Conservation (phyloP, 2,329 filamentous ascomycete genomes). For the Colletotrichum sp. region DNA sequence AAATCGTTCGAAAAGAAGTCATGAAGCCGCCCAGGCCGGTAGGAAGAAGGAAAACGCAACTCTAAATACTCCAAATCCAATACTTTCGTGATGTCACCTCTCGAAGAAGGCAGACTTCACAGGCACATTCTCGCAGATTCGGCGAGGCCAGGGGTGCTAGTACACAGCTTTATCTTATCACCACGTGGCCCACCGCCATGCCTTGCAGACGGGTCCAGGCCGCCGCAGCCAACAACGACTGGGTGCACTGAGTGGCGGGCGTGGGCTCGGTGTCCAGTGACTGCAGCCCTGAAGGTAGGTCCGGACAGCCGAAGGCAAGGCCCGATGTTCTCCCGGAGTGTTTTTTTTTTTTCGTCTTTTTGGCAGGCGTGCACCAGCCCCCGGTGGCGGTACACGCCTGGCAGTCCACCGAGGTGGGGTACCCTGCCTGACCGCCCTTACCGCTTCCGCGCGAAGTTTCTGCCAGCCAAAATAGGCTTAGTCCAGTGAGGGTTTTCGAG, state of each 20-base stretch:
- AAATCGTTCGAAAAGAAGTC: background rate
- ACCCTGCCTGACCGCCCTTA: background rate
- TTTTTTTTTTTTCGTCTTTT: background rate
- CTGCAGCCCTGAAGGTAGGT: background rate
- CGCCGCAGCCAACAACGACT: background rate
- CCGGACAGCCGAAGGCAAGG: background rate
- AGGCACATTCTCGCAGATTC: slow-evolving; percentile 47
- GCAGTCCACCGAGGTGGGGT: background rate
- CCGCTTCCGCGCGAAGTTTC: background rate
- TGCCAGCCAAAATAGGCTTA: background rate
- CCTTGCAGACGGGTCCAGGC: background rate
- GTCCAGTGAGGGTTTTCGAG: background rate
- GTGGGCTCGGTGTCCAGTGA: background rate
- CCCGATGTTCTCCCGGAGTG: background rate
- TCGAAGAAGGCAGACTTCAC: slow-evolving; percentile 10
- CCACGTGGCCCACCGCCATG: slow-evolving; percentile 35
- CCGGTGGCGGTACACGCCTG: background rate
- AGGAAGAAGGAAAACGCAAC: background rate
- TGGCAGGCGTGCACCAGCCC: background rate
- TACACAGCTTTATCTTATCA: slow-evolving; percentile 29
- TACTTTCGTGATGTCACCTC: slow-evolving; percentile 5
- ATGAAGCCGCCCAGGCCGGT: background rate
- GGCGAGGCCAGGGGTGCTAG: slow-evolving; percentile 17
- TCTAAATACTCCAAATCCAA: background rate
- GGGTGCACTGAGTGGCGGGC: background rate